These are phyloP conservation scores for Pisolithus sp. DNA, from an alignment of 768 basidiomycete species.

Conservation along the genomic window DNA sequence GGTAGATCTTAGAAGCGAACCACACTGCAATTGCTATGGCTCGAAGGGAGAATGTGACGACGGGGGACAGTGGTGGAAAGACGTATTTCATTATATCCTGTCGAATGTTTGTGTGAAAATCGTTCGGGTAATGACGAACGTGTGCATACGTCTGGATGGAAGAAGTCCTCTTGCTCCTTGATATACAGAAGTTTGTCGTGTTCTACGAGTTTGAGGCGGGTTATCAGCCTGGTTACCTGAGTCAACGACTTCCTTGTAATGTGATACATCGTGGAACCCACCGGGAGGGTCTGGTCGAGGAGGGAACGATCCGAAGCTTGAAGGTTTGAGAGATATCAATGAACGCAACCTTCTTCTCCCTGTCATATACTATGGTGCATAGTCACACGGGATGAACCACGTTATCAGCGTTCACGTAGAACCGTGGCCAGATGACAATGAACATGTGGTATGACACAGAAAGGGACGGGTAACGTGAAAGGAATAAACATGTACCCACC, in stretches of 20 bases:
- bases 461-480: too few species aligned
- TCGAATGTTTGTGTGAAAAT: background rate
- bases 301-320: slow-evolving; percentile 33
- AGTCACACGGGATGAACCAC: too few species aligned
- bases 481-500: background rate
- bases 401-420: too few species aligned
- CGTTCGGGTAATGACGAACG: background rate
- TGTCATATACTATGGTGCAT: background rate
- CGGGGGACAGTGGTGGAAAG: background rate
- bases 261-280: background rate
- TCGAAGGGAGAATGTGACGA: background rate
- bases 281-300: slow-evolving; percentile 31
- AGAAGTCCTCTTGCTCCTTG: slow-evolving; percentile 51
- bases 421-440: too few species aligned
- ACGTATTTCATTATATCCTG: background rate
- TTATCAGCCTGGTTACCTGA: slow-evolving; percentile 32
- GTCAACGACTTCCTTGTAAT: background rate
- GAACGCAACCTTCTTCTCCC: background rate
- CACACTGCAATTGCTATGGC: background rate
- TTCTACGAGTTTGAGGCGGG: slow-evolving; percentile 42
- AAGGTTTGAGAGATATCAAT: background rate
- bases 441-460: too few species aligned
- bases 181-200: slow-evolving; percentile 40
- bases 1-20: background rate
- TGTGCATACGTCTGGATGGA: slow-evolving; percentile 31